Evolutionary conservation across 2,329 filamentous ascomycete genomes (phyloP).

Genomic region (Magnaporthiopsis incrustans): DNA sequence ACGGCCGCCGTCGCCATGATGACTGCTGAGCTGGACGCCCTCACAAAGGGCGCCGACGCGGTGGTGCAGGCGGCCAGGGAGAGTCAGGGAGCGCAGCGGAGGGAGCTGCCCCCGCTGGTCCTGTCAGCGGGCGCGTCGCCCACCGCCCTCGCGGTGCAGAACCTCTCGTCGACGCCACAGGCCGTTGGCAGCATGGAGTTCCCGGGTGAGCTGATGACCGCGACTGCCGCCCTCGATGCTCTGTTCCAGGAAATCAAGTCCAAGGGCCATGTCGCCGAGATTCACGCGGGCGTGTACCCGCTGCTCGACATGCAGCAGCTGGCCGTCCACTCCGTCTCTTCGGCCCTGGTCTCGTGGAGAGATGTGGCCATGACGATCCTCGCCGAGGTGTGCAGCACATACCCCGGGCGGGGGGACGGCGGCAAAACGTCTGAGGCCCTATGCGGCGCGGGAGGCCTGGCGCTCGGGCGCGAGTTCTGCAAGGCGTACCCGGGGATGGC

Average conservation of each 20-base stretch:
- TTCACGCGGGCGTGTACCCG: conserved; percentile 70
- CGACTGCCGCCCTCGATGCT: conserved; percentile 23
- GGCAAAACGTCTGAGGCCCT: conserved; percentile 51
- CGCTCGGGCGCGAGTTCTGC: conserved; percentile 65
- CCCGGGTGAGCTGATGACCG: conserved; percentile 19
- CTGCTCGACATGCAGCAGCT: conserved; percentile 73
- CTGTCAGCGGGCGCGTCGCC: conserved; percentile 73
- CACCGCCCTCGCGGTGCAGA: conserved; percentile 59
- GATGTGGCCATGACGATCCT: conserved; percentile 61
- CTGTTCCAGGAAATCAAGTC: conserved; percentile 14
- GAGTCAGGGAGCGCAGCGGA: not conserved
- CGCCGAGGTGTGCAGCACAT: conserved; percentile 64
- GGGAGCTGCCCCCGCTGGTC: conserved; percentile 26
- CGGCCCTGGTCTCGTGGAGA: conserved; percentile 34
- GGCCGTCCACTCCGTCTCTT: conserved; percentile 53
- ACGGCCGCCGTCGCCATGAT: conserved; percentile 50
- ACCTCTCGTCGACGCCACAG: conserved; percentile 22
- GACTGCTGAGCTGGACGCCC: conserved; percentile 48
- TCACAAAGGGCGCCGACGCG: conserved; percentile 35
- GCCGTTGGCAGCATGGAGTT: not conserved
- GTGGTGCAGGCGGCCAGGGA: conserved; percentile 3
- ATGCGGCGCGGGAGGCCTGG: conserved; percentile 60
- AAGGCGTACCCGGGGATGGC: conserved; percentile 65
- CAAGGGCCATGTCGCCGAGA: conserved; percentile 26
- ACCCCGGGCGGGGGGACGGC: conserved; percentile 45